Evolutionary conservation across 2,329 filamentous ascomycete genomes (phyloP).

Genomic region (Pyrenophora graminea): DNA sequence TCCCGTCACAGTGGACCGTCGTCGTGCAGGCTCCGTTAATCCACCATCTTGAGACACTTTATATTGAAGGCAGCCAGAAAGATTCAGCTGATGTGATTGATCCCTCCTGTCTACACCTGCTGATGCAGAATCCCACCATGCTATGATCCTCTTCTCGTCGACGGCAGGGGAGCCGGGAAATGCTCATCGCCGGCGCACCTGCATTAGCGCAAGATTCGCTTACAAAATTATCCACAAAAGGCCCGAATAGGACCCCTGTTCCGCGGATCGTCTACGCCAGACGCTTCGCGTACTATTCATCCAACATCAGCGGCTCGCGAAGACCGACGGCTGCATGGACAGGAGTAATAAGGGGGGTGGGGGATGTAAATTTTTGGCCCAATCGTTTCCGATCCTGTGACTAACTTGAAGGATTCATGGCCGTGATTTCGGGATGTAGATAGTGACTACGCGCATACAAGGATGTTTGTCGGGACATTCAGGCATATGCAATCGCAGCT

Average conservation of each 20-base stretch:
- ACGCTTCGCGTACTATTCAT: background rate
- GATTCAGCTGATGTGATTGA: background rate
- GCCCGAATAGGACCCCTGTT: background rate
- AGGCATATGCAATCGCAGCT: no score
- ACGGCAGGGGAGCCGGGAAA: conserved; percentile 5
- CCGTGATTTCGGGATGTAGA: no score
- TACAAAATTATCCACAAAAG: conserved; percentile 8
- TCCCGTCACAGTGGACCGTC: background rate
- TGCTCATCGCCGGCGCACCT: conserved; percentile 5
- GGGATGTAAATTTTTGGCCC: background rate
- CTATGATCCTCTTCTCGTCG: conserved; percentile 1
- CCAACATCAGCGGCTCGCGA: background rate
- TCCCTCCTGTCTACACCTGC: background rate
- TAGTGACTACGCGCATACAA: no score
- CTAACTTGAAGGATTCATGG: no score
- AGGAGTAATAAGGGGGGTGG: background rate
- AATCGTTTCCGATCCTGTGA: background rate
- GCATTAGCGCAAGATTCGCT: conserved; percentile 7
- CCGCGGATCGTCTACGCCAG: conserved; percentile 1
- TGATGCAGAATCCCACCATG: background rate
- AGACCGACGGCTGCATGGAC: background rate
- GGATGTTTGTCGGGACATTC: no score
- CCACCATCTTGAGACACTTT: background rate
- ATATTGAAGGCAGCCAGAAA: background rate
- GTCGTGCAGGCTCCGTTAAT: background rate